Evolutionary conservation across 1,284 basidiomycete genomes (phyloP).

Genomic region (Ceratobasidium sp.): DNA sequence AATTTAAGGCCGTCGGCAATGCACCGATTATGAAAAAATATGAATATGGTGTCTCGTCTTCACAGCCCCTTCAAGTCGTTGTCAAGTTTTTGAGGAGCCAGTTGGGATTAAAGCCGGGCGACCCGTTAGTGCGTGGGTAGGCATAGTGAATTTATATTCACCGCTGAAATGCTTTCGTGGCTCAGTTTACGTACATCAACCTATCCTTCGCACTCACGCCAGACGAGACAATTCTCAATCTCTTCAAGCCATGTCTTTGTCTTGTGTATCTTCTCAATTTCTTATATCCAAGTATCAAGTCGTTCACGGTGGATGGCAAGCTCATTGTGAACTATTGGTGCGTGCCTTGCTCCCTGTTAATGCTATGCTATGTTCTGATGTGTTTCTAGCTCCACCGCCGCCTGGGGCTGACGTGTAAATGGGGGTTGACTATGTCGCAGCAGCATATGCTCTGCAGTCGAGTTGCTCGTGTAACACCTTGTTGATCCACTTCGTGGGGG

Average conservation of each 20-base stretch:
- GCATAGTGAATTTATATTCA: neutral
- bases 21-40: constrained; percentile 9
- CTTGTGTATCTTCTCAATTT: too few species aligned
- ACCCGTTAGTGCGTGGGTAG: neutral
- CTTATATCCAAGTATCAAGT: neutral
- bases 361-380: neutral
- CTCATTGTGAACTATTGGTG: constrained; percentile 15
- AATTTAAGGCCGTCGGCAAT: constrained; percentile 6
- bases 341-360: neutral
- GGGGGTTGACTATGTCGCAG: too few species aligned
- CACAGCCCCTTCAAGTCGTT: constrained; percentile 1
- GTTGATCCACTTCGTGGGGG: too few species aligned
- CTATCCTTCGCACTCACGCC: neutral
- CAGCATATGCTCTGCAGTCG: too few species aligned
- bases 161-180: neutral
- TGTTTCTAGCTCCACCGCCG: neutral
- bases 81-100: constrained; percentile 2
- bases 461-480: too few species aligned
- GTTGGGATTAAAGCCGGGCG: neutral
- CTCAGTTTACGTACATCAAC: constrained; percentile 15
- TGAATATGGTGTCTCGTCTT: neutral
- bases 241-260: neutral
- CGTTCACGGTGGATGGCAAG: neutral
- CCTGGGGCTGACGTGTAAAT: constrained; percentile 15
- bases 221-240: neutral